Evolutionary conservation across 2,329 filamentous ascomycete species (phyloP), one percentile per base, ranked within the genome.

Genomic region (Alternaria arborescens): DNA sequence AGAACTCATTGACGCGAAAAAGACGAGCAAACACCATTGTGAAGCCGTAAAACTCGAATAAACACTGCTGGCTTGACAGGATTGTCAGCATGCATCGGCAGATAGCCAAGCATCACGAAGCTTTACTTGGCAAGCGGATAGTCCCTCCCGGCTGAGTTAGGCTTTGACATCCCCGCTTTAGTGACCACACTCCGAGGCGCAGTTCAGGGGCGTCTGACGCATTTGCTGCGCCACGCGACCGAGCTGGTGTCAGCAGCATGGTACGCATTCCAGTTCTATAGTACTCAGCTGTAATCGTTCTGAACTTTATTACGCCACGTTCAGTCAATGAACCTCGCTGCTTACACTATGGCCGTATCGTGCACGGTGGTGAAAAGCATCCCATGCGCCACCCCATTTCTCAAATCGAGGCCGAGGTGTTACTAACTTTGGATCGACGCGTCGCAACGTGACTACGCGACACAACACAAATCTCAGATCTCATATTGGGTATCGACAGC

Each of bases 81-180:
- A 28, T 6, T 22, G n/a, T 11, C 8, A 8, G 28, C 28, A 16
- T 8, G 5, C 44, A 14, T 48, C 14, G 5, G 6, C 20, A 38
- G 24, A 16, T 20, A 24, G 11, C 14, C 22, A 54, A 22, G 55
- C 44, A 47, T 11, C 26, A 34, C 34, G 52, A 66, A 66, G 64
- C 53, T 47, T 57, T 58, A 30, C 50, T 66, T 66, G 59, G 64
- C 58, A 34, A n/a, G 38, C 52, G 52, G 52, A 38, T 43, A 14
- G 4, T 44, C 36, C 50, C 50, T 46, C n/a, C 48, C 44, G 36
- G 34, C 12, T 30, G 54, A 32, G 41, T 20, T 52, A 36, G 32
- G 28, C 30, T 42, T 22, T 42, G 18, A 22, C 22, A n/a, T 40
- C 41, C 46, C 55, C 55, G 42, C 60, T 46, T 40, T 5, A 41